Conservation (phyloP, 179 eudicot genomes). For the Silene vulgaris region DNA sequence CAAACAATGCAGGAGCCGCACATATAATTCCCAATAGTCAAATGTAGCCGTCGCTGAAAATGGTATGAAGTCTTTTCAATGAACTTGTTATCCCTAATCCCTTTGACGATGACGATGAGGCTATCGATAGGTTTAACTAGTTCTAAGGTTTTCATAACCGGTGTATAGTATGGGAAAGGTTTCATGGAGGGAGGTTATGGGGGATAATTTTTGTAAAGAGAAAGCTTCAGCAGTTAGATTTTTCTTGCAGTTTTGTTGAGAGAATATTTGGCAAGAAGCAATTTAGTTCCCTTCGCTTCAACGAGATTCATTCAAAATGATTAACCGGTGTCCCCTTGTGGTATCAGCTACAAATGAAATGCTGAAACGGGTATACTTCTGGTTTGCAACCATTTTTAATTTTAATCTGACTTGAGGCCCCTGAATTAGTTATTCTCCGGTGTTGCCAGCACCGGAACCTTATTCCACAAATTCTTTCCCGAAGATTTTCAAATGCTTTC, state of each 20-base stretch:
- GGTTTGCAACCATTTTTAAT: too few species aligned
- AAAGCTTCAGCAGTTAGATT: neutral
- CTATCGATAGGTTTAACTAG: neutral
- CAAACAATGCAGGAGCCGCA: slow-evolving; percentile 25
- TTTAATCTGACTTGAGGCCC: too few species aligned
- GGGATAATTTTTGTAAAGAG: slow-evolving; percentile 10
- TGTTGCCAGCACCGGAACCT: too few species aligned
- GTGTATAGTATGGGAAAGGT: slow-evolving; percentile 26
- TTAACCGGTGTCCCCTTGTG: too few species aligned
- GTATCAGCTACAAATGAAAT: too few species aligned
- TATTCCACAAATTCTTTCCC: too few species aligned
- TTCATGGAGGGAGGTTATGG: slow-evolving; percentile 8
- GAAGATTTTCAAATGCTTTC: too few species aligned
- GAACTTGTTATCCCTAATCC: slow-evolving; percentile 13
- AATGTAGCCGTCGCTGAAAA: slow-evolving; percentile 16
- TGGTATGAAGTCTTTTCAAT: neutral
- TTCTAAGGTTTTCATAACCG: neutral
- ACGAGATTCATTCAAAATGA: too few species aligned
- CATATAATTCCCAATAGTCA: slow-evolving; percentile 21
- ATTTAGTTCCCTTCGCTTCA: too few species aligned
- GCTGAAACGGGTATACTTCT: too few species aligned
- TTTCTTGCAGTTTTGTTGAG: neutral
- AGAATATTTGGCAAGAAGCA: neutral
- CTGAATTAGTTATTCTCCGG: too few species aligned
- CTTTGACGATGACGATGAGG: neutral